Percentiles rank a stretch among this genome's conserved stretches.
Conservation (phyloP, 139 green algal genomes). For the Coelastrella sp. region DNA sequence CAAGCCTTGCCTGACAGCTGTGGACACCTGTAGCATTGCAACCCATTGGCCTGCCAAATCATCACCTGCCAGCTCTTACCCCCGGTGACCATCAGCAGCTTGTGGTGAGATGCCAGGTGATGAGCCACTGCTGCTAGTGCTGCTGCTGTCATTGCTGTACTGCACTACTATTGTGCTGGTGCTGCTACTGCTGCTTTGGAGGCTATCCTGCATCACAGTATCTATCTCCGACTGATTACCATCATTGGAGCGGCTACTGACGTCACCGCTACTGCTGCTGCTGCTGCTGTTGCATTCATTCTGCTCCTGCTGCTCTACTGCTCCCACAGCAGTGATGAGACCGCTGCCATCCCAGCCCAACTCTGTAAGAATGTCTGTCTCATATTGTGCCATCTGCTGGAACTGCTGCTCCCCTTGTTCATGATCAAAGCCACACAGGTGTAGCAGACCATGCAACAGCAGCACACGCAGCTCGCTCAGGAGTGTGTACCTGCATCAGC, state of each 20-base stretch:
- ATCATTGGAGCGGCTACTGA: neutral
- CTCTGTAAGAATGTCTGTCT: conserved; percentile 70
- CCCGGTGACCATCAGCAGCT: neutral
- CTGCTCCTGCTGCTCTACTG: neutral
- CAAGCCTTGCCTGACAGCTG: too few relatives aligned
- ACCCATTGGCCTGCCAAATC: too few relatives aligned
- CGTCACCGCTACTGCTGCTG: neutral
- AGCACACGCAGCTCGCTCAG: conserved; percentile 88
- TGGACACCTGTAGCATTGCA: too few relatives aligned
- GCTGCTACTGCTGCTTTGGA: conserved; percentile 32
- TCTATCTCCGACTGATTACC: neutral
- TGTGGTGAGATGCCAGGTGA: neutral
- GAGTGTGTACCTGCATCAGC: conserved; percentile 74
- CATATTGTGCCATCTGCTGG: conserved; percentile 77
- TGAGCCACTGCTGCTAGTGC: neutral
- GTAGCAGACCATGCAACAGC: conserved; percentile 95
- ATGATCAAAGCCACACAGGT: conserved; percentile 93
- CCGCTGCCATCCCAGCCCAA: conserved; percentile 84
- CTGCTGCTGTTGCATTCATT: too few relatives aligned
- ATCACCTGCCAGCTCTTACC: neutral
- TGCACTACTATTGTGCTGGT: neutral
- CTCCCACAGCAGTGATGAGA: conserved; percentile 69
- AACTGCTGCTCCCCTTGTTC: conserved; percentile 76
- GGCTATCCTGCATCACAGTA: neutral
- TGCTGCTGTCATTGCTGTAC: neutral